Evolutionary conservation across 768 basidiomycete genomes (phyloP).

Genomic region (Auriscalpium vulgare): DNA sequence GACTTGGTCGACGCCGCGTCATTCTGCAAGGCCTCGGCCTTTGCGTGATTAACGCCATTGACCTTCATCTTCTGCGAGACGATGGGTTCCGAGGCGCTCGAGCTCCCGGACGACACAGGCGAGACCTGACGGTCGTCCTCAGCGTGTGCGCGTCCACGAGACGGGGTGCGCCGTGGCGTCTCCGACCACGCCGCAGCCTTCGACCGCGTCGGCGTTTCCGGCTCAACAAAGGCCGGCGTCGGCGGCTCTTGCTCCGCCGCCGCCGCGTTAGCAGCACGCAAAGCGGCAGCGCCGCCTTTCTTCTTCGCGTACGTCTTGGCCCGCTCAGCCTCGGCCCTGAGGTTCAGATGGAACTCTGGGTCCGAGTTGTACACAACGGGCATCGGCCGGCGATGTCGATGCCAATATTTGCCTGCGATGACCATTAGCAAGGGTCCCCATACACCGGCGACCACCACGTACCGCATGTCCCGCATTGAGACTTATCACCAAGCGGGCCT

Average conservation of each 20-base stretch:
- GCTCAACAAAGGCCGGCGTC: slow-evolving; percentile 30
- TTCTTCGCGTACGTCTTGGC: slow-evolving; percentile 49
- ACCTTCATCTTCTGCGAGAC: slow-evolving; percentile 59
- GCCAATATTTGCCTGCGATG: slow-evolving; percentile 77
- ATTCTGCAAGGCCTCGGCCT: slow-evolving; percentile 20
- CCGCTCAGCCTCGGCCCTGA: slow-evolving; percentile 49
- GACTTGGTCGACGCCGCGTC: slow-evolving; percentile 17
- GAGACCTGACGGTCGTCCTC: slow-evolving; percentile 54
- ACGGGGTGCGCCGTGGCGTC: slow-evolving; percentile 6
- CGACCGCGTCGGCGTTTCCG: slow-evolving; percentile 44
- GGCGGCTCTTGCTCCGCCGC: slow-evolving; percentile 15
- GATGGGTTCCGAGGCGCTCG: slow-evolving; percentile 68
- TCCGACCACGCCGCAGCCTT: slow-evolving; percentile 33
- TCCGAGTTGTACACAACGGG: slow-evolving; percentile 77
- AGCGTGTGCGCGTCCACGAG: slow-evolving; percentile 6
- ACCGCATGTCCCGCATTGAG: slow-evolving; percentile 92
- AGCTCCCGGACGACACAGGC: slow-evolving; percentile 58
- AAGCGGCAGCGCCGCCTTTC: slow-evolving; percentile 43
- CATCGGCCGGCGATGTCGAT: slow-evolving; percentile 73
- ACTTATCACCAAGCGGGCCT: slow-evolving; percentile 84
- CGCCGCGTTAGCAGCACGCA: slow-evolving; percentile 37
- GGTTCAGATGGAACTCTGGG: slow-evolving; percentile 55
- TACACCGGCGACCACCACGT: slow-evolving; percentile 24
- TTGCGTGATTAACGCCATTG: slow-evolving; percentile 40
- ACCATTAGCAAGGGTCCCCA: neutral